These are phyloP conservation scores for Anthostomella pinea DNA, from an alignment of 2,329 filamentous ascomycete genomes.

Conservation along the genomic window DNA sequence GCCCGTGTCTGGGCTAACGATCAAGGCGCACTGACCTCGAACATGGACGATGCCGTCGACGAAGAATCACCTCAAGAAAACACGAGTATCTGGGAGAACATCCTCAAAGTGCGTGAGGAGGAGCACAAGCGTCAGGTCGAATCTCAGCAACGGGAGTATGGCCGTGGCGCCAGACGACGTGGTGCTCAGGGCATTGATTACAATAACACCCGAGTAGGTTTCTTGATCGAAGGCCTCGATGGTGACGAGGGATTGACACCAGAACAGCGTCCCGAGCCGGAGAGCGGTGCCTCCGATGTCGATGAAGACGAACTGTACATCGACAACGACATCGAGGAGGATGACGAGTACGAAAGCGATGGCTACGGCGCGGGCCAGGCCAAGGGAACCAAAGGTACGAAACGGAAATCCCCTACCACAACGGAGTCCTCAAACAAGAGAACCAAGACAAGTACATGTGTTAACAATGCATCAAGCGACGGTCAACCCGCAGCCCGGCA, in stretches of 20 bases:
- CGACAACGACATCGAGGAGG: constrained; percentile 22
- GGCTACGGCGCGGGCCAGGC: constrained; percentile 9
- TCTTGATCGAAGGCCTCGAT: constrained; percentile 26
- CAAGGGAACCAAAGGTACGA: constrained; percentile 24
- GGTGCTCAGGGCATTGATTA: constrained; percentile 49
- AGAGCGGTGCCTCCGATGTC: constrained; percentile 25
- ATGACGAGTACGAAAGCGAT: constrained; percentile 19
- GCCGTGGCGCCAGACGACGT: constrained; percentile 76
- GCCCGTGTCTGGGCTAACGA: constrained; percentile 92
- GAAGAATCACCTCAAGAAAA: constrained; percentile 53
- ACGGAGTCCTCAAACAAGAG: constrained; percentile 10
- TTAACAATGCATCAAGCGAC: constrained; percentile 23
- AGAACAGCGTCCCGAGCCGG: constrained; percentile 21
- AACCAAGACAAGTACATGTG: constrained; percentile 4
- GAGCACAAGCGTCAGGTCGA: constrained; percentile 72
- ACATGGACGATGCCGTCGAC: constrained; percentile 52
- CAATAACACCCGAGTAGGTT: constrained; percentile 34
- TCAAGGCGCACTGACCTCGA: constrained; percentile 62
- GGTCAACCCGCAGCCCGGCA: constrained; percentile 2
- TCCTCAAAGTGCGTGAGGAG: constrained; percentile 77
- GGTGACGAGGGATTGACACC: constrained; percentile 19
- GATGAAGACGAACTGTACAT: constrained; percentile 30
- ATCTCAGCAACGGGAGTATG: constrained; percentile 69
- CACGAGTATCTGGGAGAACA: constrained; percentile 82
- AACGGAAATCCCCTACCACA: constrained; percentile 14